phyloP scores from a whole-genome alignment of 495 filamentous ascomycete genomes.

The Neurospora discreta region DNA sequence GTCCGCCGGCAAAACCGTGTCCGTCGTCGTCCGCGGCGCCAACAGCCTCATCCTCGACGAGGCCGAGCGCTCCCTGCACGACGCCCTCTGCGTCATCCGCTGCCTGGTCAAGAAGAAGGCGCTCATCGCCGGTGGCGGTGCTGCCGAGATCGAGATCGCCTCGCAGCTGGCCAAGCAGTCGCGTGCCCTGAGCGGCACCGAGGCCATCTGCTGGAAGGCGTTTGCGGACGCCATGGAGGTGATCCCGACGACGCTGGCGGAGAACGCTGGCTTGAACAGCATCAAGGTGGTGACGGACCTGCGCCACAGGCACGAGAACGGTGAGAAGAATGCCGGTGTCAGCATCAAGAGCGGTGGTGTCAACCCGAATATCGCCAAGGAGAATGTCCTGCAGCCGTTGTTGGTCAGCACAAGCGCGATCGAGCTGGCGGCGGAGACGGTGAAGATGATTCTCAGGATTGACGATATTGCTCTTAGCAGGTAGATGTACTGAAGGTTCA shows the following conservation, averaged over 20 bases:
- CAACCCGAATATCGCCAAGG: slow-evolving; percentile 86
- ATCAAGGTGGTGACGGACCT: slow-evolving; percentile 99
- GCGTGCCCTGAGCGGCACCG: slow-evolving; percentile 76
- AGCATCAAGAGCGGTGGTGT: slow-evolving; percentile 96
- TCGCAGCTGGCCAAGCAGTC: slow-evolving; percentile 68
- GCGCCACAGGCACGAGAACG: slow-evolving; percentile 83
- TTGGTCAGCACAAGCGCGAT: slow-evolving; percentile 95
- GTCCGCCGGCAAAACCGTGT: slow-evolving; percentile 72
- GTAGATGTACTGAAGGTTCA: slow-evolving; percentile 8
- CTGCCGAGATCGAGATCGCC: slow-evolving; percentile 90
- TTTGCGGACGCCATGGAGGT: slow-evolving; percentile 98
- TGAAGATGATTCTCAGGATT: slow-evolving; percentile 97
- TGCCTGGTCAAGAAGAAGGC: slow-evolving; percentile 99
- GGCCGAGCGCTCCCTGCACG: slow-evolving; percentile 89
- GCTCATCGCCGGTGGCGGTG: slow-evolving; percentile 90
- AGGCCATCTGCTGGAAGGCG: slow-evolving; percentile 96
- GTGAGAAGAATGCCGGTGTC: slow-evolving; percentile 90
- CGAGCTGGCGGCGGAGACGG: slow-evolving; percentile 91
- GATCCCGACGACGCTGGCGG: slow-evolving; percentile 89
- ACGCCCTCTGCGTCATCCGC: slow-evolving; percentile 93
- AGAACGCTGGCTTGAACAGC: slow-evolving; percentile 93
- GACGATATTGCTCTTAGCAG: slow-evolving; percentile 69
- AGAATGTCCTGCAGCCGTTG: slow-evolving; percentile 94
- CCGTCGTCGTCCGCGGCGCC: slow-evolving; percentile 85
- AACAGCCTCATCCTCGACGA: slow-evolving; percentile 93